Evolutionary conservation across 2,329 filamentous ascomycete species (phyloP).

Genomic region (Aspergillus sp.): DNA sequence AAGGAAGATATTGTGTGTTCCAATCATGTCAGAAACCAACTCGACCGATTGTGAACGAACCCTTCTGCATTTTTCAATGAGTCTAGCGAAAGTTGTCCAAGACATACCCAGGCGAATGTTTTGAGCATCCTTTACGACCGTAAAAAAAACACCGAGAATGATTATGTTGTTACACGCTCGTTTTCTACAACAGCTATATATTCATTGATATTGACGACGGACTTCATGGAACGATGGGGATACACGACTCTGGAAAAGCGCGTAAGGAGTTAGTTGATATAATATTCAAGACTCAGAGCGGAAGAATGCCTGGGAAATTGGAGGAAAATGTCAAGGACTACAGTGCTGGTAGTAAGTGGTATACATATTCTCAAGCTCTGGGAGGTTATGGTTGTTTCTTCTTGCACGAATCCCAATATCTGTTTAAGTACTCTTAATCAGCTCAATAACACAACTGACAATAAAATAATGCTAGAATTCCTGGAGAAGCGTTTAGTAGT

Average conservation of each 20-base stretch:
- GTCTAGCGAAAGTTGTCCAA: neutral
- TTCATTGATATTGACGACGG: neutral
- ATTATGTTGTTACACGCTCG: neutral
- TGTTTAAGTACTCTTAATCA: neutral
- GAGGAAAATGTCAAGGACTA: neutral
- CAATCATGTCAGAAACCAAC: neutral
- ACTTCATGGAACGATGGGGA: neutral
- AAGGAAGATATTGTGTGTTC: neutral
- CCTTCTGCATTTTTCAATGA: neutral
- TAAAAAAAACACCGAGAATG: neutral
- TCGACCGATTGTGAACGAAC: neutral
- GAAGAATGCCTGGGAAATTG: neutral
- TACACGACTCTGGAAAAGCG: neutral
- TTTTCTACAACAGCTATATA: neutral
- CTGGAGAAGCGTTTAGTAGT: too few relatives aligned
- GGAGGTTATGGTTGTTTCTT: neutral
- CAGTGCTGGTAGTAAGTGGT: neutral
- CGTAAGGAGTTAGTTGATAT: neutral
- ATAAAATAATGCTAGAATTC: too few relatives aligned
- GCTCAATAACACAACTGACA: neutral
- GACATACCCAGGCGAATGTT: neutral
- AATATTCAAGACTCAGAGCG: neutral
- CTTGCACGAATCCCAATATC: neutral
- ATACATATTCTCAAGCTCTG: neutral
- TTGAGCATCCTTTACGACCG: neutral